Conservation (phyloP, 208 protist species). For the Leishmania major region DNA sequence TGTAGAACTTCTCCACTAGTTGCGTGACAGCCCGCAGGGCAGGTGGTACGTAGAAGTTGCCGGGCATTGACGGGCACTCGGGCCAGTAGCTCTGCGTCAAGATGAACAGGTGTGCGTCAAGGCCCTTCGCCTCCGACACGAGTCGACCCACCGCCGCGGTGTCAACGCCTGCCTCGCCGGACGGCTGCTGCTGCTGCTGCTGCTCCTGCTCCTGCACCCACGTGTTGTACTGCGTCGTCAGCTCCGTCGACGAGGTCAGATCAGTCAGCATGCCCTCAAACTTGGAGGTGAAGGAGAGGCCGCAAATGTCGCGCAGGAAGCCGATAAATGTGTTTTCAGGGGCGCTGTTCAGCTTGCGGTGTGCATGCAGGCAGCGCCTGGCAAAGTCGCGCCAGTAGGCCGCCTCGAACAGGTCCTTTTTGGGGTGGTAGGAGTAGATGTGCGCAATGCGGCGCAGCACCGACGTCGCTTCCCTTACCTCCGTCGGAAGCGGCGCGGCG, state of each 20-base stretch:
- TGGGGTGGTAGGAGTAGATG: slow-evolving; percentile 91
- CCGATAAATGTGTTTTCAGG: slow-evolving; percentile 93
- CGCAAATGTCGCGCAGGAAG: slow-evolving; percentile 94
- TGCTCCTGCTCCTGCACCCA: slow-evolving; percentile 29
- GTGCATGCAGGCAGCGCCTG: slow-evolving; percentile 90
- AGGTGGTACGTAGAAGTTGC: slow-evolving; percentile 40
- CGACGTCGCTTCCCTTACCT: slow-evolving; percentile 25
- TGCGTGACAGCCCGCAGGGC: slow-evolving; percentile 54
- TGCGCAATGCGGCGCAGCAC: slow-evolving; percentile 51
- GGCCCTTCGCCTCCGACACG: slow-evolving; percentile 30
- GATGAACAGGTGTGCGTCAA: slow-evolving; percentile 77
- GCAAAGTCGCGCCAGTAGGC: slow-evolving; percentile 96
- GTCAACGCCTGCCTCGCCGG: slow-evolving; percentile 6
- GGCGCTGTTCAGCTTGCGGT: slow-evolving; percentile 72
- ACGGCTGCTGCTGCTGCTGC: slow-evolving; percentile 1
- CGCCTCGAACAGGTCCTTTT: slow-evolving; percentile 96
- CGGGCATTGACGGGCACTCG: slow-evolving; percentile 39
- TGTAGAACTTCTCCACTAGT: slow-evolving; percentile 86
- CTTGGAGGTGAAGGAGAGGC: slow-evolving; percentile 92
- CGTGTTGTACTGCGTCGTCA: slow-evolving; percentile 46
- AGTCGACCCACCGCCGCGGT: not conserved
- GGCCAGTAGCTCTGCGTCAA: slow-evolving; percentile 94
- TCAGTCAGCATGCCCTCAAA: slow-evolving; percentile 96
- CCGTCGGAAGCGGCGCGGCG: slow-evolving; percentile 20
- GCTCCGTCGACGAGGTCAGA: slow-evolving; percentile 33